Evolutionary conservation across 2,329 filamentous ascomycete genomes (phyloP), one percentile per base, ranked within the genome.

Genomic region (Pseudocercospora fuligena): DNA sequence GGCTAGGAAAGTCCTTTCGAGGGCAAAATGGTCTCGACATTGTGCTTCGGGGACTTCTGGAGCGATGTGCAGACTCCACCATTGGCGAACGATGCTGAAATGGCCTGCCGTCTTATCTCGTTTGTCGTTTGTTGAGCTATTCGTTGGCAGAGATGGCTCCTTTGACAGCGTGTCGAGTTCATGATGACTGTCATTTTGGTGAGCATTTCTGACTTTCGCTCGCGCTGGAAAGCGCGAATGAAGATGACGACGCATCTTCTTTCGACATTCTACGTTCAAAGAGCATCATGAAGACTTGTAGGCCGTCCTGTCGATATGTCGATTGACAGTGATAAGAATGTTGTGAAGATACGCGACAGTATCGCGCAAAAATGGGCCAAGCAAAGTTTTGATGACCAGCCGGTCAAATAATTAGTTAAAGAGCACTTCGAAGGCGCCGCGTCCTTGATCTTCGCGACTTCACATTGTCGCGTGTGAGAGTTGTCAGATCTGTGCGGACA

Each of bases 401-500:
- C 6, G 3, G 40, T 43, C 40, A 43, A 53, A 27, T 53, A 7
- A n/a, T 53, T 6, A 9, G 25, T n/a, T 27, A 53, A 11, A 12
- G 19, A 21, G 23, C 47, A 11, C 23, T 25, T 27, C 23, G 5
- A 5, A 53, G 9, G 8, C 7, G 21, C 47, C 47, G 21, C 12
- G 33, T 16, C 11, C 33, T 36, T 3, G 33, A 16, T 14, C 33
- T 36, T 36, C 31, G 16, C 33, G 12, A 36, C 25, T 27, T 53
- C 21, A 53, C 47, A 53, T 12, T 27, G 19, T 1, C 4, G 47
- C 21, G 14, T 27, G 14, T n/a, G 11, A 53, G 21, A 25, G 6
- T 27, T 25, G 21, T 53, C 21, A 16, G 7, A 23, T 16, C 21
- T 3, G 16, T 19, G 56, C 56, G 31, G 27, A 1, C 72, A 72